phyloP scores from a whole-genome alignment of 371 early-diverging fungal species.

The Catenaria anguillulae region DNA sequence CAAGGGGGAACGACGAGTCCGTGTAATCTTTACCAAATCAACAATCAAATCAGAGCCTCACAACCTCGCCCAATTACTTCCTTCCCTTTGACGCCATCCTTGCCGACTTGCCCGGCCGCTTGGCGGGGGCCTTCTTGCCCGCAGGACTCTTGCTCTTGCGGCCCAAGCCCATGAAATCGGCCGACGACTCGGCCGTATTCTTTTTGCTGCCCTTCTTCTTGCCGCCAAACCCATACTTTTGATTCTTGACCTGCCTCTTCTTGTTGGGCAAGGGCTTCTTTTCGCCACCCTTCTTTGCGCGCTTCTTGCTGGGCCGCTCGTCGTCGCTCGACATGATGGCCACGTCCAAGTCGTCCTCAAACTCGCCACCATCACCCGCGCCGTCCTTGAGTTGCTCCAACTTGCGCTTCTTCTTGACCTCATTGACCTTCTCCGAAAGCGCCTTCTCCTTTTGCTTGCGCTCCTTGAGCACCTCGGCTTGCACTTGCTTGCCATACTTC shows the following conservation, averaged over 20 bases:
- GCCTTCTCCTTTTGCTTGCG: conserved; percentile 65
- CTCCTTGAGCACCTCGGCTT: conserved; percentile 69
- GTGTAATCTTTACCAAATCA: too few species aligned
- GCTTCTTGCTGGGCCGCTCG: conserved; percentile 20
- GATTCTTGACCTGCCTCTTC: conserved; percentile 38
- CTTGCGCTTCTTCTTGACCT: conserved; percentile 60
- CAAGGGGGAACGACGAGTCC: too few species aligned
- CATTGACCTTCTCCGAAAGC: conserved; percentile 71
- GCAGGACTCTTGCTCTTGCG: neutral
- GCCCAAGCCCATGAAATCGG: conserved; percentile 20
- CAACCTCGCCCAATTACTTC: too few species aligned
- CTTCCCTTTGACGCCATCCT: too few species aligned
- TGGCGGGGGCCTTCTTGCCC: neutral
- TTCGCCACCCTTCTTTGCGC: too few species aligned
- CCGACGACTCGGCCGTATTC: conserved; percentile 63
- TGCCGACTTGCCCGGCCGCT: conserved; percentile 3
- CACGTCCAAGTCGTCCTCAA: conserved; percentile 71
- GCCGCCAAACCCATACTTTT: conserved; percentile 82
- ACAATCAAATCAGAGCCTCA: too few species aligned
- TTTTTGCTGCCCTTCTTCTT: conserved; percentile 57
- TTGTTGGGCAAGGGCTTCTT: conserved; percentile 16
- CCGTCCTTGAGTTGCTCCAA: conserved; percentile 40
- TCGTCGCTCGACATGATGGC: conserved; percentile 47
- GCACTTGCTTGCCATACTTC: conserved; percentile 95
- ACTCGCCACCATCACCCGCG: too few species aligned